Evolutionary conservation across 352 stramenopile species (phyloP), one percentile per base, ranked within the genome.

Genomic region (Phytophthora nicotianae): DNA sequence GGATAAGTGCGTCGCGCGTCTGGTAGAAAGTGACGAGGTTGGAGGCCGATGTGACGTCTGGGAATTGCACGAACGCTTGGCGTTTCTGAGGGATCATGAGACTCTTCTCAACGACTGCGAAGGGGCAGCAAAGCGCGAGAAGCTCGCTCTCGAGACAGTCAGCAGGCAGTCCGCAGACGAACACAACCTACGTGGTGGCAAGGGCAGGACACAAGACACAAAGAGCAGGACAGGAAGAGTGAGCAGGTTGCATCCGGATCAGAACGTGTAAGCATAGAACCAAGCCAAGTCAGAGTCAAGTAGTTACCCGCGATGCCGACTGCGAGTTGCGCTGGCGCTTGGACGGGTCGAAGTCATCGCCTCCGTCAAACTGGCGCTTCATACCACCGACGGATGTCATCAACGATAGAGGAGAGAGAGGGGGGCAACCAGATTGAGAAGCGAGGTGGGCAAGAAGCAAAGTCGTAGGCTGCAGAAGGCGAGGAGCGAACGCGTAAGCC

Each of bases 121-220:
- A 94, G 4, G 86, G 86, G 26, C 80, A 91, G 58, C 83, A 91
- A 27, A 94, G 74, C 40, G 86, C 86, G 21, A 94, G 78, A 23
- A 94, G 74, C 54, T 94, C 86, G 48, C 83, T 92, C 59, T 94
- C 86, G 23, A 94, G 72, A 59, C 86, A 94, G 57, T 94, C 86
- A 21, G 72, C 58, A 7, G 86, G 86, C 7, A 94, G 68, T 26
- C 80, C 81, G 38, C 82, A 83, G n/a, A 92, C 83, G 51, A 90
- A 91, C 16, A 94, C 74, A 47, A 91, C 83, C 83, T 93, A 70
- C 26, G 40, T 50, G 21, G 21, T 41, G 42, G 63, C 37, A 52
- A 68, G 53, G 47, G 41, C 48, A 62, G 59, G 59, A 48, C 65
- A 73, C 52, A 70, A 58, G 53, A 60, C 47, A 59, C 23, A 72